Conservation (phyloP, 345 rosid species). For the Gossypium herbaceum region DNA sequence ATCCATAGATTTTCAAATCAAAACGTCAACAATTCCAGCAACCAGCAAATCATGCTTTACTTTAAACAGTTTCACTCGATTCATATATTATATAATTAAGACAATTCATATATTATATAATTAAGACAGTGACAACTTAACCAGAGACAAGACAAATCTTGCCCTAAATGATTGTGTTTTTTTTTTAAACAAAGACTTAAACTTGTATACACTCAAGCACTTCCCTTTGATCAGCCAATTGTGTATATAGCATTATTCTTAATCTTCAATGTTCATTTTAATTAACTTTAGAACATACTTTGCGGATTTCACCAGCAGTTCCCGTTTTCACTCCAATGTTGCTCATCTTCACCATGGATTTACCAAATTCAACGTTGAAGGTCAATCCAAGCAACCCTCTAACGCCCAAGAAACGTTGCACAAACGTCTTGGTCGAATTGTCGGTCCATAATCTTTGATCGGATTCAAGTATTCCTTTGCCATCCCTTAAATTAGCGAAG, state of each 20-base stretch:
- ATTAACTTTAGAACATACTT: constrained; percentile 46
- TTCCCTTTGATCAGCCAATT: not conserved
- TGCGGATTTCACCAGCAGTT: constrained; percentile 46
- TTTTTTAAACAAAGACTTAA: not conserved
- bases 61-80: not conserved
- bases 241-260: not conserved
- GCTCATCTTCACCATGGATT: constrained; percentile 68
- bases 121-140: constrained; percentile 9
- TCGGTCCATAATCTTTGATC: constrained; percentile 44
- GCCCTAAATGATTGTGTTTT: not conserved
- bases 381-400: constrained; percentile 19
- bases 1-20: not conserved
- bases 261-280: constrained; percentile 6
- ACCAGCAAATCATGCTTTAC: not conserved
- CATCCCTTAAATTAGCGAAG: constrained; percentile 41
- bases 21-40: not conserved
- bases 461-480: constrained; percentile 42
- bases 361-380: constrained; percentile 48
- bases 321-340: constrained; percentile 46
- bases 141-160: not conserved
- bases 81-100: not conserved
- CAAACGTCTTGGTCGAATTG: constrained; percentile 35
- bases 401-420: constrained; percentile 35
- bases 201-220: not conserved
- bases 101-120: not conserved